These are phyloP conservation scores for Fusarium incarnatum DNA, from an alignment of 2,329 filamentous ascomycete genomes.

Conservation along the genomic window DNA sequence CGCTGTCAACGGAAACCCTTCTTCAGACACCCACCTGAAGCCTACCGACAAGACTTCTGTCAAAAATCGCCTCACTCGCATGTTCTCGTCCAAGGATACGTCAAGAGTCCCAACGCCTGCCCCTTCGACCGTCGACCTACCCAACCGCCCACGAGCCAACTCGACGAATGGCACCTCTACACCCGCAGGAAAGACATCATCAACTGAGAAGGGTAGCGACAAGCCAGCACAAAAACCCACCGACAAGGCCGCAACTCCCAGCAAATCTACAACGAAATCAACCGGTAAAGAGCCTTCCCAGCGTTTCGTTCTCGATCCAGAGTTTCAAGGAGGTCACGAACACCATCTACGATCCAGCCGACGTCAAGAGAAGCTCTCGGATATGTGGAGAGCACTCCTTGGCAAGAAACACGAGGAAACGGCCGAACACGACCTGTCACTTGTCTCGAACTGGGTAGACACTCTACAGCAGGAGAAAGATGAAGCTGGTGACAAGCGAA, in stretches of 20 bases:
- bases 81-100: constrained; percentile 71
- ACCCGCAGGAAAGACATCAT: constrained; percentile 58
- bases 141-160: constrained; percentile 52
- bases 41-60: constrained; percentile 59
- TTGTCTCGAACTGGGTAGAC: constrained; percentile 97
- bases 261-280: constrained; percentile 48
- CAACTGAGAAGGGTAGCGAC: constrained; percentile 53
- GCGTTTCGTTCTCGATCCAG: constrained; percentile 64
- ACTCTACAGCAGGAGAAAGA: constrained; percentile 91
- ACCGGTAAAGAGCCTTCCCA: constrained; percentile 54
- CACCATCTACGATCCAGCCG: constrained; percentile 91
- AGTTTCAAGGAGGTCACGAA: constrained; percentile 77
- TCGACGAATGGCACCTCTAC: constrained; percentile 53
- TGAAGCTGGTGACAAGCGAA: constrained; percentile 83
- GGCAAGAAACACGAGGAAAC: constrained; percentile 83
- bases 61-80: constrained; percentile 73
- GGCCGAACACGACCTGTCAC: constrained; percentile 85
- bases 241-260: constrained; percentile 45
- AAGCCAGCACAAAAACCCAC: constrained; percentile 39
- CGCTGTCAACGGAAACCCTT: constrained; percentile 44
- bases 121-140: constrained; percentile 51
- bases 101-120: constrained; percentile 50
- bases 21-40: constrained; percentile 40
- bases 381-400: constrained; percentile 89
- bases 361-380: constrained; percentile 92